Base-by-base conservation (phyloP, 176 grass and related monocot genomes). In the Avena insularis region DNA sequence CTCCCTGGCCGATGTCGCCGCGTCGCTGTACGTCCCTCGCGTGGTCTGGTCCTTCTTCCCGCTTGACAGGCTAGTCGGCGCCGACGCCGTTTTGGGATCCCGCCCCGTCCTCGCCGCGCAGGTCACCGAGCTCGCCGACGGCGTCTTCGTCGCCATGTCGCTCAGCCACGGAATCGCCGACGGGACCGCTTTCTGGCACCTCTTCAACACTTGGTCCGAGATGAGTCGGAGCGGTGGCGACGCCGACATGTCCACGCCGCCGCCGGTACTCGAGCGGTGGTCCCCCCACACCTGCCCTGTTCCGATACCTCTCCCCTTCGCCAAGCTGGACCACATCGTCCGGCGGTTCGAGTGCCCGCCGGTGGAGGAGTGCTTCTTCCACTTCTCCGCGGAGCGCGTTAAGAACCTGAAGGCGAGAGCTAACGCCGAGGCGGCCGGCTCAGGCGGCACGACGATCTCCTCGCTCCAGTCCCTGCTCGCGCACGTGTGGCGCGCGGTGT, bases 71-170 rank as follows among this genome's bases (percentile, higher is more conserved):
- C 1, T 79, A 4, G 33, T 86, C 29, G 75, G 62, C 49, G 75
- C 62, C 13, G 84, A 81, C 56, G 85, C 78, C 53, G 77, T 19
- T 8, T 53, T 11, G 2, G 47, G 6, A 0, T 67, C 74, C 14
- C 36, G 11, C 51, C 50, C 84, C 0, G 76, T 80, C 12, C 84
- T 86, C 17, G 76, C 36, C 53, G 84, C 77, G 16, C 93, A 95
- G 91, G 31, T 95, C 45, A 93, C 91, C 5, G 91, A 95, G 77
- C 86, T 95, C 16, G 57, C n/a, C 43, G 91, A 95, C 29, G 93
- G 91, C 50, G 17, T 93, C 16, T 95, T 95, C 65, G 14, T 95
- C 1, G 91, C 77, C 65, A 17, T 80, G 85, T 71, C 55, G 23
- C 61, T 94, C 54, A 91, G 91, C 80, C 89, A 94, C 53, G 58